Base-by-base conservation (phyloP, 2,329 filamentous ascomycete species). In the Fusarium penzigii region DNA sequence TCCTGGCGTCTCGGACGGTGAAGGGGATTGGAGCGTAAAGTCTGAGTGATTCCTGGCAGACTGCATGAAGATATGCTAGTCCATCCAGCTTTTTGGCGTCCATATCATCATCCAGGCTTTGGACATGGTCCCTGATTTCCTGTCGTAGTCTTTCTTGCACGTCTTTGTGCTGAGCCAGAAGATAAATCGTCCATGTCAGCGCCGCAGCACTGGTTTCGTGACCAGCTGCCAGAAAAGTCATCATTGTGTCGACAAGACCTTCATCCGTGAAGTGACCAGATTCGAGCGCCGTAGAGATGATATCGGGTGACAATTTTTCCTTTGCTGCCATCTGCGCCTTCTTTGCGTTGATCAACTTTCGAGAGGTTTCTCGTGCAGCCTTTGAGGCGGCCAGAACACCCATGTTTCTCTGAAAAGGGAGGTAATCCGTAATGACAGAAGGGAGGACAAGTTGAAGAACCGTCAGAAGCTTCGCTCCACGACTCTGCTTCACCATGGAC, bases 151-250 rank as follows among this genome's bases (percentile, higher is more conserved):
- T 67, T 6, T 66, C 51, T 46, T 78, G 74, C 5, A 76, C 57
- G 1, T 67, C 59, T 0, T 70, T 71, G 20, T 72, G 58, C 38
- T 65, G 63, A 6, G 68, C 61, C 9, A 78, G 58, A 48, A 72
- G 62, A 29, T 77, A 75, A 2, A 71, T 65, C 0, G 70, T 69
- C 75, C 75, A 78, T 1, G 70, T 71, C 44, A 77, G 66, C 0
- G 72, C 62, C 0, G 68, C 67, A 2, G 75, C 74, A 1, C 74
- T 77, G 0, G 75, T 77, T 51, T 78, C 75, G 43, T 78, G 75
- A 0, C 75, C 75, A 67, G 61, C 54, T 3, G 54, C 54, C 11
- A 56, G 16, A 25, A 56, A 56, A 7, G 54, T 56, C 53, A 56
- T 56, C 54, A 56, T 56, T 0, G 52, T 56, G 17, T 56, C 54